Conservation (phyloP, 495 filamentous ascomycete genomes). For the Penicillium crystallinum region DNA sequence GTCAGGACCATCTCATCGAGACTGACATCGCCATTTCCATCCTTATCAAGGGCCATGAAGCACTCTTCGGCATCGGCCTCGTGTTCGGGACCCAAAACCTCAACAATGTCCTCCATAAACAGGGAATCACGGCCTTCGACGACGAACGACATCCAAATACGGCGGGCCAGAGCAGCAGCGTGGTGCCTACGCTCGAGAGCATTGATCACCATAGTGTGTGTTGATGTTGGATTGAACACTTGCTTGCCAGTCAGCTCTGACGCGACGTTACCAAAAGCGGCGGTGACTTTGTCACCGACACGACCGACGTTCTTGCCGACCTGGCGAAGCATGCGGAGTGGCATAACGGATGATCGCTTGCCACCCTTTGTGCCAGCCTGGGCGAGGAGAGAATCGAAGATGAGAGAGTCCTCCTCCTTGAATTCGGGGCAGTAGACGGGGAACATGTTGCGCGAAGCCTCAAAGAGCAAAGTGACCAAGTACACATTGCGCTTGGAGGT, state of each 20-base stretch:
- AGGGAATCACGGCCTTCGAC: slow-evolving; percentile 79
- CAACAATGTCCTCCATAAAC: slow-evolving; percentile 72
- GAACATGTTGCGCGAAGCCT: slow-evolving; percentile 81
- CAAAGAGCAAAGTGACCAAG: slow-evolving; percentile 78
- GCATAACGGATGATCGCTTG: slow-evolving; percentile 59
- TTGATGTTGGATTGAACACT: slow-evolving; percentile 82
- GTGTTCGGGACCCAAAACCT: slow-evolving; percentile 74
- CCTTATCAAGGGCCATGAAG: slow-evolving; percentile 73
- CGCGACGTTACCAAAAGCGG: slow-evolving; percentile 89
- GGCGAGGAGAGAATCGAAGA: slow-evolving; percentile 68
- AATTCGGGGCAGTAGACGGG: slow-evolving; percentile 91
- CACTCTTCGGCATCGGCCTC: slow-evolving; percentile 74
- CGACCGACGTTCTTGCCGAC: slow-evolving; percentile 63
- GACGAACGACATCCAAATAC: slow-evolving; percentile 98
- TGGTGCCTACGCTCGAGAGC: slow-evolving; percentile 78
- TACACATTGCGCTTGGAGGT: slow-evolving; percentile 79
- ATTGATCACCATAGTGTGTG: slow-evolving; percentile 82
- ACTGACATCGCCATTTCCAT: slow-evolving; percentile 89
- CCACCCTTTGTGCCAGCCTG: slow-evolving; percentile 9
- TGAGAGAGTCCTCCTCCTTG: slow-evolving; percentile 81
- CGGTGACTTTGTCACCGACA: slow-evolving; percentile 84
- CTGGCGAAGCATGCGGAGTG: slow-evolving; percentile 68
- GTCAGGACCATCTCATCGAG: slow-evolving; percentile 94
- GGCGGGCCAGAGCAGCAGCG: slow-evolving; percentile 81
- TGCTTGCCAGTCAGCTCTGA: slow-evolving; percentile 92